Evolutionary conservation across 164 flowering plant genomes (phyloP), one percentile per base, ranked within the genome.

Genomic region (Vitis rupestris): DNA sequence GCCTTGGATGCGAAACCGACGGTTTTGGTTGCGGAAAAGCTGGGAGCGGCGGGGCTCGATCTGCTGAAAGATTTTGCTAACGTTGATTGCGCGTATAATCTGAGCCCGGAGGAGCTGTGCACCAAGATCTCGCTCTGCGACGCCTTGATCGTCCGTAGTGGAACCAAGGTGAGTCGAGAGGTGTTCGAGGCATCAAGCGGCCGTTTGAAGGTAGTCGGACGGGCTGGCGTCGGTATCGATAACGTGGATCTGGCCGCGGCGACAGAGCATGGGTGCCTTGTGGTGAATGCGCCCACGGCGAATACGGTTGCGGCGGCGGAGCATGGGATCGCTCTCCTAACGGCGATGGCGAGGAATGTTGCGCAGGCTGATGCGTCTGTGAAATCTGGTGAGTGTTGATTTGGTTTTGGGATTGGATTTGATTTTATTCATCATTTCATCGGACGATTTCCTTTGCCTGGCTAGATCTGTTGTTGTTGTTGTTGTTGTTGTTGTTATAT

Each of bases 81-180:
- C 64, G 93, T 92, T 3, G 97, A 90, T 65, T 90, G 96, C 74
- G 84, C 94, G 4, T 92, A 90, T 62, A 85, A 89, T 64, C 73
- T 92, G 52, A 82, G 70, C 15, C 89, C 85, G 4, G 96, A 92
- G 68, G 97, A 92, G 82, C 89, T 92, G 37, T 82, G 90, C 77
- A 82, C 97, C 59, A 92, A 92, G 90, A 92, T 92, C 88, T 87
- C 97, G 19, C 90, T 90, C 29, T 92, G 97, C 73, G 97, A 92
- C 50, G 97, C 97, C 51, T 66, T 92, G 71, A 90, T 92, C 58
- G 97, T 92, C 48, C 80, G 96, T 10, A 90, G 96, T 61, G 97
- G 87, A 53, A 92, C 97, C n/a, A 88, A 89, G 76, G 97, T 92
- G 10, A 81, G 65, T 50, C 85, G 96, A 0, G 94, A 90, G 74